These are phyloP conservation scores for Neopestalotiopsis sp. DNA, from an alignment of 2,329 filamentous ascomycete species.

Conservation along the genomic window DNA sequence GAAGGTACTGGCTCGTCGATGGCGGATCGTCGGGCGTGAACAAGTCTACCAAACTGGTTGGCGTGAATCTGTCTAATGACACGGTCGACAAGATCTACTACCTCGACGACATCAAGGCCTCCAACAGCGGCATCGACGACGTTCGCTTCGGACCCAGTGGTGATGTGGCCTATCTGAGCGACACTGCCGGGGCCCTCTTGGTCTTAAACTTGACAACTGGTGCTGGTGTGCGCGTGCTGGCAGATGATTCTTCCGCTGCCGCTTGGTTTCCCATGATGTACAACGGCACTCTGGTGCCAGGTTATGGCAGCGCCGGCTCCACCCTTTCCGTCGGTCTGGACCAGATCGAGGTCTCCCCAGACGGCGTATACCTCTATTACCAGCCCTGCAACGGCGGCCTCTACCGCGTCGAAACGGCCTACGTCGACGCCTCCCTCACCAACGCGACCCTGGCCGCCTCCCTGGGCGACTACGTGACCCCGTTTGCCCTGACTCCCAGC, in stretches of 20 bases:
- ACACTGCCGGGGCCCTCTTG: conserved; percentile 41
- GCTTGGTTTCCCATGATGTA: conserved; percentile 12
- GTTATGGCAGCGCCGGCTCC: neutral
- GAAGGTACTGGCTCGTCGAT: neutral
- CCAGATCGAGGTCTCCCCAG: conserved; percentile 2
- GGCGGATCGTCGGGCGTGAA: conserved; percentile 5
- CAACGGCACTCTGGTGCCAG: conserved; percentile 7
- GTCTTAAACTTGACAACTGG: conserved; percentile 1
- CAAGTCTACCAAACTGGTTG: neutral
- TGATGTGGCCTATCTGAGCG: conserved; percentile 80
- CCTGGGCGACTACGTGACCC: neutral
- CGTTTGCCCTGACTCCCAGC: neutral
- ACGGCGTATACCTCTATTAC: neutral
- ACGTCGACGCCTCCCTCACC: conserved; percentile 2
- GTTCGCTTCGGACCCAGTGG: conserved; percentile 65
- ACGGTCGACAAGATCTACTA: neutral
- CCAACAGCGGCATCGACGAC: conserved; percentile 64
- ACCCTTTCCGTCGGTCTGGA: conserved; percentile 5
- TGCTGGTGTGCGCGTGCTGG: neutral
- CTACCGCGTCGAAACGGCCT: neutral
- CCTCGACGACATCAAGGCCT: conserved; percentile 9
- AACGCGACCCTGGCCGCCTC: neutral
- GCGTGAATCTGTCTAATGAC: neutral
- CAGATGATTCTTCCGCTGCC: neutral
- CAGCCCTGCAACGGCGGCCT: conserved; percentile 3